A percentile compares a stretch with the other conserved stretches of the same genome.
phyloP scores from a whole-genome alignment of 805 yeast species.

The Candida nitratophila region DNA sequence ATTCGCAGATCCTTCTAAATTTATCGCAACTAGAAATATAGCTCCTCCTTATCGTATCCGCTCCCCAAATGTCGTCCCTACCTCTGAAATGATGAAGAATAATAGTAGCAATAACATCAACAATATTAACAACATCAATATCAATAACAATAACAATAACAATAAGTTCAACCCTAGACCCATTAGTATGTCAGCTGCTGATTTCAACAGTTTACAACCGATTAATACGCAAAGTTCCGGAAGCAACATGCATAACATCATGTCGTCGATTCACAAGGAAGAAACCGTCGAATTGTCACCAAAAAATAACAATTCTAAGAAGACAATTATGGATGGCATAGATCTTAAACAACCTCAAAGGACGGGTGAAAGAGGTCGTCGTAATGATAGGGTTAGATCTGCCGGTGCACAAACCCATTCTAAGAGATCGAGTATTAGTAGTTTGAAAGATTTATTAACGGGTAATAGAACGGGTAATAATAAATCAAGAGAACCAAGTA shows the following conservation, averaged over 20 bases:
- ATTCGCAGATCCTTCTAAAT: neutral
- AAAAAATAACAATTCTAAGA: constrained; percentile 18
- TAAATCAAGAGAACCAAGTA: constrained; percentile 14
- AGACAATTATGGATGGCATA: constrained; percentile 28
- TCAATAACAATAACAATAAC: neutral
- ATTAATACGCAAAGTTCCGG: constrained; percentile 4
- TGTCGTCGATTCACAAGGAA: constrained; percentile 23
- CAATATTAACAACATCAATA: neutral
- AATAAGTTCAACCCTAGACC: neutral
- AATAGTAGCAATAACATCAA: neutral
- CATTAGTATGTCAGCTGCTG: constrained; percentile 25
- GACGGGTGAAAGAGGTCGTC: constrained; percentile 12
- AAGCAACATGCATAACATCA: constrained; percentile 9
- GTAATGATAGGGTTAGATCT: constrained; percentile 22
- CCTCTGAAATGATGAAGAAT: neutral
- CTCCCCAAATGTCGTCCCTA: neutral
- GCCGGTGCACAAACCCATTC: constrained; percentile 10
- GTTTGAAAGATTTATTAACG: constrained; percentile 27
- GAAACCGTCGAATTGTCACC: constrained; percentile 28
- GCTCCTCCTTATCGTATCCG: neutral
- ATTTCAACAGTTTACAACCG: constrained; percentile 9
- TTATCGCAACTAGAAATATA: neutral
- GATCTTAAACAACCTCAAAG: constrained; percentile 25
- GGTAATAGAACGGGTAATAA: constrained; percentile 19
- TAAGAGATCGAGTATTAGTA: constrained; percentile 28